These are phyloP conservation scores for Psilocybe sp. DNA, from an alignment of 768 basidiomycete genomes.

Conservation along the genomic window DNA sequence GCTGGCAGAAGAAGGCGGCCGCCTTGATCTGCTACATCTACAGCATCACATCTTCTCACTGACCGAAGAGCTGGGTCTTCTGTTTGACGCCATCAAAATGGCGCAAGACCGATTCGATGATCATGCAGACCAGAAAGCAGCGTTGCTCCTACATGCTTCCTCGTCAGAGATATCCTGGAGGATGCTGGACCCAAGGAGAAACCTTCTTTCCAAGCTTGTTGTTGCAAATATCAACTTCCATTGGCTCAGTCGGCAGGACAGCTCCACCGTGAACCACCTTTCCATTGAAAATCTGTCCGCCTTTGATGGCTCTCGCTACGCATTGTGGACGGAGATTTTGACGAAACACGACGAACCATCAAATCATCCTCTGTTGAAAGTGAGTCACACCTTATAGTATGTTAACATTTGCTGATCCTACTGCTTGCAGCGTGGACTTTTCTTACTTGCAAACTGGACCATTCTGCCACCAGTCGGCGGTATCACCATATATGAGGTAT, in stretches of 20 bases:
- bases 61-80: constrained; percentile 74
- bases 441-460: constrained; percentile 77
- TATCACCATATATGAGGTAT: constrained; percentile 83
- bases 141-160: constrained; percentile 75
- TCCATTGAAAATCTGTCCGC: constrained; percentile 76
- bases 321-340: constrained; percentile 85
- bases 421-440: constrained; percentile 57
- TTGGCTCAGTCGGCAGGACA: constrained; percentile 85
- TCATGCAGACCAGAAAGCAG: constrained; percentile 71
- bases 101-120: constrained; percentile 75
- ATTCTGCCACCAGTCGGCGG: constrained; percentile 90
- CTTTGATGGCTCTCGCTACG: constrained; percentile 80
- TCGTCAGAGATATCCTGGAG: constrained; percentile 89
- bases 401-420: background rate
- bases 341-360: constrained; percentile 71
- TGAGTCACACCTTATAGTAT: constrained; percentile 24
- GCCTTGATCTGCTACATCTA: constrained; percentile 60
- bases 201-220: constrained; percentile 83
- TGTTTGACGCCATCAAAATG: constrained; percentile 84
- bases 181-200: constrained; percentile 74
- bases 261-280: constrained; percentile 78
- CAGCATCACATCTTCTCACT: constrained; percentile 71
- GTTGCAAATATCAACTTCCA: constrained; percentile 75
- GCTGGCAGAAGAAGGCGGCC: constrained; percentile 41
- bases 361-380: constrained; percentile 72